Evolutionary conservation across 176 grass and related monocot species (phyloP), one percentile per base, ranked within the genome.

Genomic region (Saccharum spontaneum): DNA sequence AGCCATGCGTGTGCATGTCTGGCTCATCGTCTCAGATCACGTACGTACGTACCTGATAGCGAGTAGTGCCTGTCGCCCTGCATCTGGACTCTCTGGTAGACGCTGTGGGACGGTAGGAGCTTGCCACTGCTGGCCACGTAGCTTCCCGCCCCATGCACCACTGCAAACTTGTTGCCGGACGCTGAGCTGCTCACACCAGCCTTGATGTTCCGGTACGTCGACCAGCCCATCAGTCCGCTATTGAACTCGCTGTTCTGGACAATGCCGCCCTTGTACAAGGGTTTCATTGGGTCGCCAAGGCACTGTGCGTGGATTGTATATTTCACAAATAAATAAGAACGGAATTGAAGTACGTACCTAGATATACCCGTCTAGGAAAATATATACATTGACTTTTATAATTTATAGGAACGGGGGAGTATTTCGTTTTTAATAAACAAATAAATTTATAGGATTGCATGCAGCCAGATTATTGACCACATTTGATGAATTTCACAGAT

Each of bases 171-270:
- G 83, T 93, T 96, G 69, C 90, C 84, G 9, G 85, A 73, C 22
- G 72, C 37, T 16, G 89, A 86, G 48, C 69, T 87, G 85, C 75
- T 86, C 76, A 85, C 73, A 33, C 22, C 30, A 1, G 85, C 87
- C 77, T 82, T 82, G 24, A 73, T 57, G 65, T 91, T 7, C 11
- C 79, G 85, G 54, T 86, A 76, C 12, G 75, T 79, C 16, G 77
- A 79, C 95, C 92, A 98, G 20, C 89, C 90, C 57, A 85, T 72
- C 8, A 93, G 79, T 9, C 85, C 83, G 39, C 78, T 73, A 49
- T 93, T 79, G 49, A 98, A 98, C 66, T 98, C 89, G 59, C 92
- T 74, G 86, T 93, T 94, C 67, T 80, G 70, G 61, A 98, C 79
- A 23, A 98, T 79, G 15, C 95, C 95, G 15, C 95, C 95, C 2